Evolutionary conservation across 768 basidiomycete genomes (phyloP), one percentile per base, ranked within the genome.

Genomic region (Naematelia aurantialba): DNA sequence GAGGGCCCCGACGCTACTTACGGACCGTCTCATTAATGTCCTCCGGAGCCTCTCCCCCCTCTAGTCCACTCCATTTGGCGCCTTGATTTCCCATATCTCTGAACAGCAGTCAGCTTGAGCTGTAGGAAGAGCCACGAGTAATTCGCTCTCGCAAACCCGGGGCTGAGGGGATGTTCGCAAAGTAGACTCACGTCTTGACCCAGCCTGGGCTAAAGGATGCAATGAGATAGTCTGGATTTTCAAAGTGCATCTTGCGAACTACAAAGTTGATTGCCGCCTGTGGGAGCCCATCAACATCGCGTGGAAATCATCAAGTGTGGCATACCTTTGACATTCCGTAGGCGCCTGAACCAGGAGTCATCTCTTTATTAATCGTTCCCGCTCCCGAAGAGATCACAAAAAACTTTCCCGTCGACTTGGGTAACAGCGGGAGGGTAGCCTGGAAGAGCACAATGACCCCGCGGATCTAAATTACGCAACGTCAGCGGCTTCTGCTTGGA

Each of bases 21-120:
- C 48, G 48, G 48, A 50, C 27, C 14, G 48, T 50, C 24, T 50
- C 27, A 25, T 22, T 50, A 14, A 50, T 50, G 22, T 50, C 48
- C 22, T 50, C 48, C 5, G 48, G 48, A 5, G 48, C 83, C 89
- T 64, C 80, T 94, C 91, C 97, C 14, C 48, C 11, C 24, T 50
- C 48, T 3, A 50, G 22, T 14, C 24, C 48, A 3, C 19, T 25
- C 48, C 48, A 50, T 14, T 50, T n/a, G 48, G 48, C 48, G 17
- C 48, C 48, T 25, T 50, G 48, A 50, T 27, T 50, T 14, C 48
- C 48, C 48, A 50, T 50, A 14, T 50, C 48, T 14, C 48, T 50
- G 48, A 22, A 10, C 3, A 25, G 19, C 45, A 46, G 45, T n/a
- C n/a, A n/a, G n/a, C n/a, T n/a, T n/a, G n/a, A n/a, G n/a, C n/a